Percentiles rank a stretch among this genome's conserved stretches.
Conservation (phyloP, 2,329 filamentous ascomycete species). For the Xenoacremonium recifei region DNA sequence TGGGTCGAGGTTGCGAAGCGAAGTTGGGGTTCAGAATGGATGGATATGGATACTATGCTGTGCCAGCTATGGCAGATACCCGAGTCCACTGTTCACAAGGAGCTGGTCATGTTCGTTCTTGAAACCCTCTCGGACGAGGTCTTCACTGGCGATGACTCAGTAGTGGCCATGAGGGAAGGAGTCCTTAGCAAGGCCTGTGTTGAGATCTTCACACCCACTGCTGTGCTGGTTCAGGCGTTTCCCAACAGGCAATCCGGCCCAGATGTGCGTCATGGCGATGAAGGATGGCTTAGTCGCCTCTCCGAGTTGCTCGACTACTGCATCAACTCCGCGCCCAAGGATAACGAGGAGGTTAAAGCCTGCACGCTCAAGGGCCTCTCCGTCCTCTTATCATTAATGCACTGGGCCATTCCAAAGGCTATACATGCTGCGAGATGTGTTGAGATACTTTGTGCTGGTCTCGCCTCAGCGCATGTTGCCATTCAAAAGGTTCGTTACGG, state of each 20-base stretch:
- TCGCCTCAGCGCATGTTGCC: slow-evolving; percentile 67
- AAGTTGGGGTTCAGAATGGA: slow-evolving; percentile 90
- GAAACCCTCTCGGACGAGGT: slow-evolving; percentile 94
- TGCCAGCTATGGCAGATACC: slow-evolving; percentile 77
- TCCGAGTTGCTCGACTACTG: slow-evolving; percentile 73
- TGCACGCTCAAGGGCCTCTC: slow-evolving; percentile 76
- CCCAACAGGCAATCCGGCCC: slow-evolving; percentile 68
- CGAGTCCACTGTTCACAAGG: slow-evolving; percentile 66
- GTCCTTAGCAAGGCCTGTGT: slow-evolving; percentile 86
- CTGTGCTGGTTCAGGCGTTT: slow-evolving; percentile 73
- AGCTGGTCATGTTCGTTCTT: slow-evolving; percentile 83
- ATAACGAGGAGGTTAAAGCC: slow-evolving; percentile 63
- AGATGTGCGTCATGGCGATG: slow-evolving; percentile 71
- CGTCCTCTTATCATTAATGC: slow-evolving; percentile 74
- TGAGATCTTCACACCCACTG: slow-evolving; percentile 84
- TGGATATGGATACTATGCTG: slow-evolving; percentile 86
- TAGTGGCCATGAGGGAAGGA: slow-evolving; percentile 78
- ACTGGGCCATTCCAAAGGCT: slow-evolving; percentile 85
- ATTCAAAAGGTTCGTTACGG: slow-evolving; percentile 82
- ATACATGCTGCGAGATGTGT: slow-evolving; percentile 71
- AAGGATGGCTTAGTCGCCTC: slow-evolving; percentile 85
- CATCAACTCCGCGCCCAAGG: slow-evolving; percentile 62
- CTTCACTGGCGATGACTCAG: slow-evolving; percentile 85
- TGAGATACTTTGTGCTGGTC: slow-evolving; percentile 65
- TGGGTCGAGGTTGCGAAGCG: slow-evolving; percentile 96